phyloP scores from a whole-genome alignment of 1,139 yeast species.

The Saccharomyces hybrid region DNA sequence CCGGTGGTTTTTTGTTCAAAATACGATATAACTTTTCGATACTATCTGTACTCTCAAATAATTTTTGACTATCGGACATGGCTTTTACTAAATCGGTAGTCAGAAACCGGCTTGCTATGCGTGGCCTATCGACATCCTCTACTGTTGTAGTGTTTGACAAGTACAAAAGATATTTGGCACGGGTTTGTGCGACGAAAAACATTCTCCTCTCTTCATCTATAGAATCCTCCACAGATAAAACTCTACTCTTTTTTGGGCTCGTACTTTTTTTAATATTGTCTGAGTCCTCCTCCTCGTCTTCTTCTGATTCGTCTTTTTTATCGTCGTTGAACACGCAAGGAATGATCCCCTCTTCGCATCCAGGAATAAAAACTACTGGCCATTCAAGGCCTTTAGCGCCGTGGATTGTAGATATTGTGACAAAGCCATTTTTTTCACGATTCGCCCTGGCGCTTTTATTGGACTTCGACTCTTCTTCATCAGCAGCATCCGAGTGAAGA shows the following conservation, averaged over 20 bases:
- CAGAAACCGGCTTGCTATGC: conserved; percentile 29
- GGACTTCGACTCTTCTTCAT: conserved; percentile 11
- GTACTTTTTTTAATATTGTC: conserved; percentile 11
- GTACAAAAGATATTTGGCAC: conserved; percentile 56
- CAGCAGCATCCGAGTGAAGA: conserved; percentile 37
- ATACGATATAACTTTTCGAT: conserved; percentile 21
- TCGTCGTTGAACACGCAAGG: conserved; percentile 44
- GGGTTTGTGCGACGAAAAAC: conserved; percentile 79
- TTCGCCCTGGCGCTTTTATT: conserved; percentile 15
- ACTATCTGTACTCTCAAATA: conserved; percentile 17
- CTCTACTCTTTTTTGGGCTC: conserved; percentile 15
- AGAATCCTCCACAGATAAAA: conserved; percentile 17
- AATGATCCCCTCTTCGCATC: conserved; percentile 52
- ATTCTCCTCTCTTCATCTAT: conserved; percentile 74
- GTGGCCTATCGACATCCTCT: conserved; percentile 17
- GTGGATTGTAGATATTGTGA: conserved; percentile 69
- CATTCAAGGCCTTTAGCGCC: conserved; percentile 92
- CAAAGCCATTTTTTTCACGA: conserved; percentile 23
- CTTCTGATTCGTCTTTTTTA: conserved; percentile 33
- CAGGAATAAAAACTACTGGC: conserved; percentile 84
- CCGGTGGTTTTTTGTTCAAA: conserved; percentile 12
- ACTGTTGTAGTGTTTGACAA: conserved; percentile 28
- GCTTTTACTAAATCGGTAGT: conserved; percentile 25
- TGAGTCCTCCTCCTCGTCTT: conserved; percentile 20
- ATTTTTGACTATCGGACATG: conserved; percentile 24